A percentile compares a stretch with the other conserved stretches of the same genome.
Conservation (phyloP, 2,329 filamentous ascomycete species). For the Fusarium goolgardi region DNA sequence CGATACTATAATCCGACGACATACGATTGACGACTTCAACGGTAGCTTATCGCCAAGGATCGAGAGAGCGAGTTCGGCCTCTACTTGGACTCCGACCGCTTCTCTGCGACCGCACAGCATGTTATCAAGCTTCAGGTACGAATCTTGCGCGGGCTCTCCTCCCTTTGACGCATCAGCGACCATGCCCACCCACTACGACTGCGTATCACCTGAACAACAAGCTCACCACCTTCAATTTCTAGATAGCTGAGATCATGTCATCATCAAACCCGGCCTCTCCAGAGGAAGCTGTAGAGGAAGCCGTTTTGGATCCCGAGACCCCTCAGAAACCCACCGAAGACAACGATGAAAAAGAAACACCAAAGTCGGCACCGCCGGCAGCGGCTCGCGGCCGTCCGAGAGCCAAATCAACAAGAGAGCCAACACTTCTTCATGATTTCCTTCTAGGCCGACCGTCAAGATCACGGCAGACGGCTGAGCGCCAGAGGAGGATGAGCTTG, state of each 20-base stretch:
- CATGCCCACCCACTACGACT: slow-evolving; percentile 1
- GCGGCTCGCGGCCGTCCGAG: slow-evolving; percentile 49
- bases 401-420: slow-evolving; percentile 55
- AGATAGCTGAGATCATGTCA: slow-evolving; percentile 47
- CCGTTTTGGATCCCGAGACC: slow-evolving; percentile 41
- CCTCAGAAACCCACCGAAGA: slow-evolving; percentile 35
- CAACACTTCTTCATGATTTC: slow-evolving; percentile 67
- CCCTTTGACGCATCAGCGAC: not conserved
- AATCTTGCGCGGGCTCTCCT: not conserved
- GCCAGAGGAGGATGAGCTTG: slow-evolving; percentile 66
- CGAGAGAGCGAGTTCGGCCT: slow-evolving; percentile 11
- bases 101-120: slow-evolving; percentile 44
- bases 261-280: slow-evolving; percentile 44
- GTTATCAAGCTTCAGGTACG: slow-evolving; percentile 45
- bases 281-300: slow-evolving; percentile 45
- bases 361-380: slow-evolving; percentile 59
- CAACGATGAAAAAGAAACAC: slow-evolving; percentile 46
- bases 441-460: slow-evolving; percentile 67
- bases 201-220: slow-evolving; percentile 6
- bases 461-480: slow-evolving; percentile 64
- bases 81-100: slow-evolving; percentile 13
- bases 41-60: slow-evolving; percentile 7
- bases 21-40: not conserved
- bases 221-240: slow-evolving; percentile 30
- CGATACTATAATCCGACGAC: slow-evolving; percentile 14